Evolutionary conservation across 768 basidiomycete genomes (phyloP).

Genomic region (Paxillus ammoniavirescens): DNA sequence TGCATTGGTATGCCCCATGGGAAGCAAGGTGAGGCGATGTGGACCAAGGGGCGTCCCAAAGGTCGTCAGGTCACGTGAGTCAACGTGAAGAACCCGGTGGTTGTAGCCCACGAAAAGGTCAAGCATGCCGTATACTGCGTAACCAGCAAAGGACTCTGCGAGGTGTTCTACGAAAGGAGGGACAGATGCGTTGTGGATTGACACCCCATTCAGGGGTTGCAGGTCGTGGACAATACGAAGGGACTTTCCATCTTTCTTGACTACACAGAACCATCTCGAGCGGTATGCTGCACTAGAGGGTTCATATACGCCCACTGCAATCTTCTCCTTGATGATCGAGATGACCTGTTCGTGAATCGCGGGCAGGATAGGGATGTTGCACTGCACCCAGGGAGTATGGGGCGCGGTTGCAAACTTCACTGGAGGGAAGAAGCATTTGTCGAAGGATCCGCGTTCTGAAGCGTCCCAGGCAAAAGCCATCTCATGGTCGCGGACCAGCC

Average conservation of each 20-base stretch:
- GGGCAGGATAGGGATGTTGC: slow-evolving; percentile 31
- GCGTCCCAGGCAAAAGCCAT: slow-evolving; percentile 40
- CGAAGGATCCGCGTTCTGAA: slow-evolving; percentile 32
- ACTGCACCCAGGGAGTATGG: slow-evolving; percentile 34
- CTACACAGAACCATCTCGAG: not conserved
- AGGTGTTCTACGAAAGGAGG: slow-evolving; percentile 23
- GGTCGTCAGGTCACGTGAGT: slow-evolving; percentile 36
- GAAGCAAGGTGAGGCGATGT: slow-evolving; percentile 29
- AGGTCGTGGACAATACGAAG: slow-evolving; percentile 37
- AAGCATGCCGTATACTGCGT: slow-evolving; percentile 27
- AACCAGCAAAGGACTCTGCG: slow-evolving; percentile 34
- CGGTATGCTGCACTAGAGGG: not conserved
- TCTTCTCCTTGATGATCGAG: not conserved
- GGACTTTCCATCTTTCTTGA: slow-evolving; percentile 37
- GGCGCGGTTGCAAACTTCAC: slow-evolving; percentile 30
- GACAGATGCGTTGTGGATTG: slow-evolving; percentile 28
- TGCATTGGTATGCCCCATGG: slow-evolving; percentile 44
- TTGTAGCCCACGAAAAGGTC: slow-evolving; percentile 40
- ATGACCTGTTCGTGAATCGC: slow-evolving; percentile 14
- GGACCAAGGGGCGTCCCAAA: slow-evolving; percentile 40
- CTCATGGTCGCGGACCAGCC: slow-evolving; percentile 12
- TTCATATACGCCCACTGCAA: not conserved
- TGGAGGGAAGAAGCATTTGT: slow-evolving; percentile 31
- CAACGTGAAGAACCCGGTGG: slow-evolving; percentile 22
- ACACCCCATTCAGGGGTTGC: slow-evolving; percentile 37